Conservation (phyloP, 257 asterid genomes). For the Verbena officinalis region DNA sequence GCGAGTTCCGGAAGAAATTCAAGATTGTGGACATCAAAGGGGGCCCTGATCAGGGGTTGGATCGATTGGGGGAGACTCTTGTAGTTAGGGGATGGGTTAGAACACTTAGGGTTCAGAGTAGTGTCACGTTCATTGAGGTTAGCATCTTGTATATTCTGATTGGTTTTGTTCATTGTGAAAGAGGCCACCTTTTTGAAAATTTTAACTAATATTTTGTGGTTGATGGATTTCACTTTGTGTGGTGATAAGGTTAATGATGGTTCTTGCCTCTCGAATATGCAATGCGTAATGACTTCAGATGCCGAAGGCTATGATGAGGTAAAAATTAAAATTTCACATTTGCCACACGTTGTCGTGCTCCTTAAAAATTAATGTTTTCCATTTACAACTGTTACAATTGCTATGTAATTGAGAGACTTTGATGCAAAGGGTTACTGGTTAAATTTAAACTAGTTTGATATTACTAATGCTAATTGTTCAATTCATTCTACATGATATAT, state of each 20-base stretch:
- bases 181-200: conserved; percentile 18
- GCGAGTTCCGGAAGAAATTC: conserved; percentile 69
- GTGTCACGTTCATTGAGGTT: conserved; percentile 87
- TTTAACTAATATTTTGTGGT: conserved; percentile 13
- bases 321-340: neutral
- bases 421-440: neutral
- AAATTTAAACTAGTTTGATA: conserved; percentile 5
- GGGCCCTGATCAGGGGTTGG: conserved; percentile 74
- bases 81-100: conserved; percentile 95
- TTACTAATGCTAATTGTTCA: conserved; percentile 3
- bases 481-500: neutral
- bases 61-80: conserved; percentile 64
- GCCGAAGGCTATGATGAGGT: conserved; percentile 96
- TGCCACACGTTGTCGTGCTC: conserved; percentile 25
- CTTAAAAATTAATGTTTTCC: neutral
- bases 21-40: conserved; percentile 82
- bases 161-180: neutral
- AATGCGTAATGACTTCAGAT: conserved; percentile 85
- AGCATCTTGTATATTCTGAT: neutral
- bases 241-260: conserved; percentile 89
- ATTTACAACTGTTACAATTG: neutral
- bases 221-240: conserved; percentile 26
- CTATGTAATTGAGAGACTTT: neutral
- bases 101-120: conserved; percentile 86
- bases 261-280: conserved; percentile 94